Conservation (phyloP, 2,329 filamentous ascomycete species). For the Microcyclospora pomicola region DNA sequence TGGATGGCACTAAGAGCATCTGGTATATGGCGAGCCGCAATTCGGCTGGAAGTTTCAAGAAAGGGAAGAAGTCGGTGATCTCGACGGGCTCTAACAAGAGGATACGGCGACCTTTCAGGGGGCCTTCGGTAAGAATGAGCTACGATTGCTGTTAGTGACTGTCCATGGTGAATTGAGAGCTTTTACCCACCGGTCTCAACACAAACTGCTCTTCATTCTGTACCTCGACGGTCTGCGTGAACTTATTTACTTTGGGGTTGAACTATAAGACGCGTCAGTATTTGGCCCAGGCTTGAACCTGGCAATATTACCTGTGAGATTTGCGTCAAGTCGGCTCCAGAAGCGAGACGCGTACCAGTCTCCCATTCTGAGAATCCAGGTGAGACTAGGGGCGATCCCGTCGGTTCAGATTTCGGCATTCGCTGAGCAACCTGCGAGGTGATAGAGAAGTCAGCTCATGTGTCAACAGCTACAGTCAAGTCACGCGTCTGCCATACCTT, state of each 20-base stretch:
- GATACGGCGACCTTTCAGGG: slow-evolving; percentile 7
- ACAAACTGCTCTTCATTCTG: slow-evolving; percentile 2
- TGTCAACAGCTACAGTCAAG: too few species aligned
- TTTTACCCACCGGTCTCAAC: slow-evolving; percentile 4
- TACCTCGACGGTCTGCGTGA: slow-evolving; percentile 3
- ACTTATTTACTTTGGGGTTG: slow-evolving; percentile 1
- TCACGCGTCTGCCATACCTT: too few species aligned
- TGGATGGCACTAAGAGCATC: slow-evolving; percentile 1
- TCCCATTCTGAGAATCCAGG: too few species aligned
- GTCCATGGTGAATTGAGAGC: background rate
- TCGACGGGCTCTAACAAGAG: slow-evolving; percentile 7
- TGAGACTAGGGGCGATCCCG: too few species aligned
- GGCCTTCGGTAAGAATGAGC: slow-evolving; percentile 8
- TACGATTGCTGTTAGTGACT: slow-evolving; percentile 1
- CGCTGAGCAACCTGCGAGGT: too few species aligned
- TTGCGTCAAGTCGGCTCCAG: too few species aligned
- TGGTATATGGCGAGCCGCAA: slow-evolving; percentile 7
- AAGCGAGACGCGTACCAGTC: too few species aligned
- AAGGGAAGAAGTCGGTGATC: slow-evolving; percentile 4
- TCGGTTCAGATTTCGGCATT: too few species aligned
- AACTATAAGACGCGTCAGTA: slow-evolving; percentile 1
- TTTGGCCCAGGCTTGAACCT: too few species aligned
- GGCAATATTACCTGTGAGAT: too few species aligned
- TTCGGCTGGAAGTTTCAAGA: slow-evolving; percentile 12
- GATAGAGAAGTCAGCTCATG: too few species aligned